A percentile compares a stretch with the other conserved stretches of the same genome.
Conservation (phyloP, 768 basidiomycete species). For the Leccinum incarnatum region DNA sequence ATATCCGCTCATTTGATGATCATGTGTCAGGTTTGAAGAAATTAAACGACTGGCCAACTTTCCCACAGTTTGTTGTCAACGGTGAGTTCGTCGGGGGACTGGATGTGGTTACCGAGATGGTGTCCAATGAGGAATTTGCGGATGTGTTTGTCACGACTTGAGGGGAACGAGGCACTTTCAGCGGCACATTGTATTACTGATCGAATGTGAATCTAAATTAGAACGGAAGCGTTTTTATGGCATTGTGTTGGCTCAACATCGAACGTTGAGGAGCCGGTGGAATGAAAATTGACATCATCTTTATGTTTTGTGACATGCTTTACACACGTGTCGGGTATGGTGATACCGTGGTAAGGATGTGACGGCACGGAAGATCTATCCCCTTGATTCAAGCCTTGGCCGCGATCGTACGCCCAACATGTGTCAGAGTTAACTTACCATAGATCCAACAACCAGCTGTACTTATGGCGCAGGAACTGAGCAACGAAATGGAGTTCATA, state of each 20-base stretch:
- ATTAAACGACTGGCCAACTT: constrained; percentile 89
- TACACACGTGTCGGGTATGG: constrained; percentile 8
- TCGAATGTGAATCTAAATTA: neutral
- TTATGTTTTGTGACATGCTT: constrained; percentile 7
- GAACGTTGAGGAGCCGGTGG: neutral
- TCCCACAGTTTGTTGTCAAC: constrained; percentile 80
- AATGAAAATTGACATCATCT: neutral
- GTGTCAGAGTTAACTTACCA: neutral
- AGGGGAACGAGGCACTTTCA: neutral
- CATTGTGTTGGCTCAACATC: neutral
- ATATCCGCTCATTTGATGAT: neutral
- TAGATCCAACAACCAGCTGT: neutral
- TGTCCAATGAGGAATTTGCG: constrained; percentile 70
- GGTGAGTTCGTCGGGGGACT: constrained; percentile 95
- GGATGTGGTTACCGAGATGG: constrained; percentile 90
- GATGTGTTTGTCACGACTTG: constrained; percentile 34
- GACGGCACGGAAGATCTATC: neutral
- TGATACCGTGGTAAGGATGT: neutral
- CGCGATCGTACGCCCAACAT: neutral
- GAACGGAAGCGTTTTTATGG: neutral
- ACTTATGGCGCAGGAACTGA: neutral
- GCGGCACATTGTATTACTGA: neutral
- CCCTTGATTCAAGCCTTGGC: neutral
- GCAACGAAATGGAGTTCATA: neutral
- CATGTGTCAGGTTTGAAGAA: constrained; percentile 56